These are phyloP conservation scores for Parafenestella ontariensis DNA, from an alignment of 2,329 filamentous ascomycete species.

Conservation along the genomic window DNA sequence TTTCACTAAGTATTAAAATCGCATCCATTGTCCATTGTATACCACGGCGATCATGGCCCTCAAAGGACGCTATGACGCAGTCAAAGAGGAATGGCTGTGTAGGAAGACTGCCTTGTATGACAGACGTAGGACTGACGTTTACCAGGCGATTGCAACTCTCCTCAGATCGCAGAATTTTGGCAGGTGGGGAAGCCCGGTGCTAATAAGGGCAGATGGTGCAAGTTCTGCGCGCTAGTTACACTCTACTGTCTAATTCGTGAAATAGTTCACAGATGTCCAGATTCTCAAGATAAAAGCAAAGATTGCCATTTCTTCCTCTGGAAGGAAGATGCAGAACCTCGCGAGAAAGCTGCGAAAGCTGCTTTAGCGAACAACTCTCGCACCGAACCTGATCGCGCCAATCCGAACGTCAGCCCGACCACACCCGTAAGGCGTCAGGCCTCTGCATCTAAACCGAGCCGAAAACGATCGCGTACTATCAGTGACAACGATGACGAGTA, in stretches of 20 bases:
- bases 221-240: not conserved
- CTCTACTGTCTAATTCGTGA: not conserved
- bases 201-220: conserved; percentile 64
- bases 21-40: not conserved
- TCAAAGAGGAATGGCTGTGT: conserved; percentile 40
- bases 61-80: no score
- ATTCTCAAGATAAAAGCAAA: conserved; percentile 50
- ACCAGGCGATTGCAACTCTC: conserved; percentile 62
- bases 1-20: not conserved
- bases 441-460: conserved; percentile 16
- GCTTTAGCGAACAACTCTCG: conserved; percentile 57
- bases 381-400: conserved; percentile 48
- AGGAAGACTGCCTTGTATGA: conserved; percentile 1
- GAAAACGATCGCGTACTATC: conserved; percentile 40
- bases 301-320: conserved; percentile 67
- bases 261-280: conserved; percentile 65
- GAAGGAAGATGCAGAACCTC: conserved; percentile 59
- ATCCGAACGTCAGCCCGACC: not conserved
- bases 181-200: conserved; percentile 64
- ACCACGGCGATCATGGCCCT: conserved; percentile 24
- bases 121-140: conserved; percentile 23
- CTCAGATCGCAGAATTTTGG: conserved; percentile 61
- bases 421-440: conserved; percentile 25
- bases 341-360: conserved; percentile 59
- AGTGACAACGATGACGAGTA: conserved; percentile 45